phyloP scores from a whole-genome alignment of 768 basidiomycete species.

The Psilocybe cubensis region DNA sequence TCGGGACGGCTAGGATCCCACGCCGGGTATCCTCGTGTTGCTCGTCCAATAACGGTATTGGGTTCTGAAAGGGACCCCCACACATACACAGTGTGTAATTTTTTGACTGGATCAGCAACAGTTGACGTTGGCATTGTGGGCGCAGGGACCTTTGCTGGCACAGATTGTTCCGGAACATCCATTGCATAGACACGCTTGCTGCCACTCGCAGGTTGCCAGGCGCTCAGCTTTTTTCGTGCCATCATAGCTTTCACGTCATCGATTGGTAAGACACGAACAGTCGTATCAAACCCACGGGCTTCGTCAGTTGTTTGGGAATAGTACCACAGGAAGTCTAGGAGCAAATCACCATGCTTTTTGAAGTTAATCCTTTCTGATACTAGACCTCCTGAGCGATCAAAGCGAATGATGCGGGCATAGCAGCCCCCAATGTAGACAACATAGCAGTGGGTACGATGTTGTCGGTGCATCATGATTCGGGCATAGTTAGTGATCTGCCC shows the following conservation, averaged over 20 bases:
- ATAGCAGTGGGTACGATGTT: conserved; percentile 1
- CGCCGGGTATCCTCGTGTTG: conserved; percentile 22
- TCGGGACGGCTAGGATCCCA: conserved; percentile 5
- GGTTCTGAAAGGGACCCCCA: neutral
- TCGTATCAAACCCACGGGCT: neutral
- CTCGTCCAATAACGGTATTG: conserved; percentile 13
- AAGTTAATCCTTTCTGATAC: neutral
- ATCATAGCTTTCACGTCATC: neutral
- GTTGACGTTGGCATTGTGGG: too few relatives aligned
- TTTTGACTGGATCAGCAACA: neutral
- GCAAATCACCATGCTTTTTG: neutral
- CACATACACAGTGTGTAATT: neutral
- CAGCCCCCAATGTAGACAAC: neutral
- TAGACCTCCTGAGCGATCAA: neutral
- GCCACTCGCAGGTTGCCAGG: neutral
- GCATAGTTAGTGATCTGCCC: neutral
- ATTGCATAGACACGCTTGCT: neutral
- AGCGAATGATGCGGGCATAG: neutral
- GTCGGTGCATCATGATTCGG: neutral
- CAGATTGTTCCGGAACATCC: neutral
- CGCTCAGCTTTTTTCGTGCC: neutral
- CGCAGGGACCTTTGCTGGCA: too few relatives aligned
- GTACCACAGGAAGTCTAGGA: neutral
- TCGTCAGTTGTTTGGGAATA: neutral
- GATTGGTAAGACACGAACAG: neutral